A percentile compares a stretch with the other conserved stretches of the same genome.
Evolutionary conservation across 805 yeast species (phyloP).

Genomic region (Saccharomycopsis olivae): DNA sequence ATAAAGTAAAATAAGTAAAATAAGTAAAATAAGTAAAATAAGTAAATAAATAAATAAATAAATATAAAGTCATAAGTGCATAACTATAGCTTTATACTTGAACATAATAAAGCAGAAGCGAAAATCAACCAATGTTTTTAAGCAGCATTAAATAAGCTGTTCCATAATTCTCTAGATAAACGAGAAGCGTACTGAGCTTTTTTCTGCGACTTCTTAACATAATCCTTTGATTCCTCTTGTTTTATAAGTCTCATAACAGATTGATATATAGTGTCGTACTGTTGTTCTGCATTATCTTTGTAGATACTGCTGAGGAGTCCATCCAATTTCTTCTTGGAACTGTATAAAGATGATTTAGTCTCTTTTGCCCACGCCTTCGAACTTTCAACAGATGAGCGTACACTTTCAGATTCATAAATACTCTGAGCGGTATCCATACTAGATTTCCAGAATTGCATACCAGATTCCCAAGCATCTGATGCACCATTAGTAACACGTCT

Average conservation of each 20-base stretch:
- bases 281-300: too few relatives aligned
- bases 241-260: too few relatives aligned
- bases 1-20: not conserved
- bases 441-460: not conserved
- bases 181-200: not conserved
- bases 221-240: too few relatives aligned
- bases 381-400: too few relatives aligned
- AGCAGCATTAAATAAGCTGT: not conserved
- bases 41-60: not conserved
- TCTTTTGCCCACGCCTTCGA: too few relatives aligned
- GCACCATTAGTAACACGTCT: too few relatives aligned
- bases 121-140: not conserved
- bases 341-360: too few relatives aligned
- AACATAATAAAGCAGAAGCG: not conserved
- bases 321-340: too few relatives aligned
- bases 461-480: not conserved
- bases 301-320: too few relatives aligned
- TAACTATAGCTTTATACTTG: not conserved
- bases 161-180: not conserved
- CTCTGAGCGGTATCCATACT: not conserved
- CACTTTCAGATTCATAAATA: not conserved
- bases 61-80: not conserved
- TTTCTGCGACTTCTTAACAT: not conserved
- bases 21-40: not conserved
- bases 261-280: too few relatives aligned